phyloP scores from a whole-genome alignment of 306 rosid genomes.

The Vicia villosa region DNA sequence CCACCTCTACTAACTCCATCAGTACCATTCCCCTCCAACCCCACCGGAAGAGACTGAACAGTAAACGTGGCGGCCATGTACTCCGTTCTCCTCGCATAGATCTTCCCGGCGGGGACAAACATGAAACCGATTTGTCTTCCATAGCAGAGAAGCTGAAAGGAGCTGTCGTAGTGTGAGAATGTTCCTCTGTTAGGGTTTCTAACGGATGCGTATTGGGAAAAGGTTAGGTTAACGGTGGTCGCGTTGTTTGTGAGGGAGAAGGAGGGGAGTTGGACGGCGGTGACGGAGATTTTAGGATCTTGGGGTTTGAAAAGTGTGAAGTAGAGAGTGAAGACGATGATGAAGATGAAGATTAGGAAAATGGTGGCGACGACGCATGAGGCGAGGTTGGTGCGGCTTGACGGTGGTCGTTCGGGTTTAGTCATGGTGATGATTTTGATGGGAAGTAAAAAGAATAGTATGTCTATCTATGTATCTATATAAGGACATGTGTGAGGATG shows the following conservation, averaged over 20 bases:
- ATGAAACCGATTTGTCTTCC: constrained; percentile 83
- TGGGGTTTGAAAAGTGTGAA: constrained; percentile 82
- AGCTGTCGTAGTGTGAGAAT: constrained; percentile 83
- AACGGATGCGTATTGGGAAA: constrained; percentile 82
- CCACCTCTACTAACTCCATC: constrained; percentile 44
- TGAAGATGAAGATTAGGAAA: constrained; percentile 63
- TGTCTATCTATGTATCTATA: constrained; percentile 2
- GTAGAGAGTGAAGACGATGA: constrained; percentile 62
- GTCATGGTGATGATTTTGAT: constrained; percentile 41
- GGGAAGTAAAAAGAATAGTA: neutral
- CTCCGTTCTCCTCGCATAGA: constrained; percentile 68
- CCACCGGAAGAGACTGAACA: constrained; percentile 59
- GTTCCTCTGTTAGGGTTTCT: constrained; percentile 76
- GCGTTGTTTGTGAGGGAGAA: constrained; percentile 65
- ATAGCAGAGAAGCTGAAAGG: constrained; percentile 77
- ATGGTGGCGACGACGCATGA: constrained; percentile 83
- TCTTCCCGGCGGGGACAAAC: constrained; percentile 89
- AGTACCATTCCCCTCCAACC: constrained; percentile 15
- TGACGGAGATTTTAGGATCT: constrained; percentile 69
- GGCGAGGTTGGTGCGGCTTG: constrained; percentile 84
- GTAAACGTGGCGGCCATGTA: constrained; percentile 80
- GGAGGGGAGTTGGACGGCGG: constrained; percentile 77
- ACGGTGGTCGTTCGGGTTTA: constrained; percentile 53
- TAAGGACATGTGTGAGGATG: neutral
- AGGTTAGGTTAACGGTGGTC: constrained; percentile 76